Evolutionary conservation across 139 green algal genomes (phyloP), one percentile per base, ranked within the genome.

Genomic region (Mychonastes homosphaera): DNA sequence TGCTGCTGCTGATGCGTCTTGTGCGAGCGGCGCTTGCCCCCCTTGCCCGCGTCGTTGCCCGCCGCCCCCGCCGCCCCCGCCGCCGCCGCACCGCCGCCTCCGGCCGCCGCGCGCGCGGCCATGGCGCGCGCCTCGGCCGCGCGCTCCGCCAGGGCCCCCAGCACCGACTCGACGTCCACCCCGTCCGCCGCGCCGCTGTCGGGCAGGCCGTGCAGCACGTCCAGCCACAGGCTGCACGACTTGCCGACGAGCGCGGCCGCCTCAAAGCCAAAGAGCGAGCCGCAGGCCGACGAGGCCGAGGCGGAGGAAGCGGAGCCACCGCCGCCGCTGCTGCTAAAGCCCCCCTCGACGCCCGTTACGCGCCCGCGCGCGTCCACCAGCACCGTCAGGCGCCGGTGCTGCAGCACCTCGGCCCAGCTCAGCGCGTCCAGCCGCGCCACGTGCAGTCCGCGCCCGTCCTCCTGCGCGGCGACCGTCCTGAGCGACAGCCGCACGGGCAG

Each of bases 181-280:
- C 51, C 51, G 8, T 61, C 26, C 5, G 33, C 7, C n/a, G 50
- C 61, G 2, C 36, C 50, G 27, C 9, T 23, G 33, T 48, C 51
- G 1, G 61, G 61, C 45, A 69, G 33, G 0, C 35, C 53, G 5
- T 3, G 40, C 23, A 69, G 57, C 0, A 62, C 8, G 36, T 69
- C 62, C 43, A 69, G 15, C 3, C 50, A 56, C 24, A 57, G 13
- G 2, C 27, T 52, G 6, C 73, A 29, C 18, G 38, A 50, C 7
- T 53, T 48, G 26, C 72, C 72, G 16, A 74, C 19, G 38, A 79
- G 51, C 12, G 28, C 21, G 6, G 46, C 8, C 8, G 67, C 67
- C 16, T 64, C 41, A 47, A 79, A 76, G 23, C 72, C 72, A 49
- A 79, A 79, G 19, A 79, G 56, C 18, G 24, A 34, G 9, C 4